Percentiles rank a stretch among this genome's conserved stretches.
phyloP scores from a whole-genome alignment of 306 rosid species.

The Delonix regia region DNA sequence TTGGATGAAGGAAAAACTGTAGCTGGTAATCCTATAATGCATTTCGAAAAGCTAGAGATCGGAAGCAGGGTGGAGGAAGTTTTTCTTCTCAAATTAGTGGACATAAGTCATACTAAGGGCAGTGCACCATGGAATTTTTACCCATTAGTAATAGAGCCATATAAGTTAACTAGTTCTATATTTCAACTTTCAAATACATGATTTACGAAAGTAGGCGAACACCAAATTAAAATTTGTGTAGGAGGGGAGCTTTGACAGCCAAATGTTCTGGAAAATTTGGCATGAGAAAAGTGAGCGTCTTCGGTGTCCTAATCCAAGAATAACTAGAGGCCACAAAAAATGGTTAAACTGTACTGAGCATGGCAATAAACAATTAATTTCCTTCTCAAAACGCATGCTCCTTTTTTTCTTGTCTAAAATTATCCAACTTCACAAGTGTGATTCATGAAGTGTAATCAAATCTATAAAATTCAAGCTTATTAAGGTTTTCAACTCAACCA shows the following conservation, averaged over 20 bases:
- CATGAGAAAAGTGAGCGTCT: background rate
- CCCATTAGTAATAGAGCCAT: conserved; percentile 6
- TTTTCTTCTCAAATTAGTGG: background rate
- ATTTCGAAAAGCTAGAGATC: conserved; percentile 8
- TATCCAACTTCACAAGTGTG: background rate
- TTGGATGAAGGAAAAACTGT: conserved; percentile 18
- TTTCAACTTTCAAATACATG: background rate
- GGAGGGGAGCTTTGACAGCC: background rate
- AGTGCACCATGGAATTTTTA: background rate
- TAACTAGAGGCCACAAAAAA: background rate
- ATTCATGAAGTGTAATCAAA: conserved; percentile 1
- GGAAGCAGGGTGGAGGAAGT: background rate
- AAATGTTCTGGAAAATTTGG: background rate
- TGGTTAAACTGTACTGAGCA: background rate
- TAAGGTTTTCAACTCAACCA: background rate
- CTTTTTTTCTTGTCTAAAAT: conserved; percentile 13
- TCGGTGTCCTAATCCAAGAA: background rate
- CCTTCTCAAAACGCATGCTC: background rate
- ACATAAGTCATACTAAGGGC: conserved; percentile 17
- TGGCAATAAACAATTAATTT: background rate
- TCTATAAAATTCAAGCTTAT: background rate
- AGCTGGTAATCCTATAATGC: conserved; percentile 4
- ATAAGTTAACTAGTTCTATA: background rate
- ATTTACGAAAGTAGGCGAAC: conserved; percentile 1
- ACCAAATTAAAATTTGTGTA: background rate